Evolutionary conservation across 768 basidiomycete species (phyloP).

Genomic region (Panellus pusillus): DNA sequence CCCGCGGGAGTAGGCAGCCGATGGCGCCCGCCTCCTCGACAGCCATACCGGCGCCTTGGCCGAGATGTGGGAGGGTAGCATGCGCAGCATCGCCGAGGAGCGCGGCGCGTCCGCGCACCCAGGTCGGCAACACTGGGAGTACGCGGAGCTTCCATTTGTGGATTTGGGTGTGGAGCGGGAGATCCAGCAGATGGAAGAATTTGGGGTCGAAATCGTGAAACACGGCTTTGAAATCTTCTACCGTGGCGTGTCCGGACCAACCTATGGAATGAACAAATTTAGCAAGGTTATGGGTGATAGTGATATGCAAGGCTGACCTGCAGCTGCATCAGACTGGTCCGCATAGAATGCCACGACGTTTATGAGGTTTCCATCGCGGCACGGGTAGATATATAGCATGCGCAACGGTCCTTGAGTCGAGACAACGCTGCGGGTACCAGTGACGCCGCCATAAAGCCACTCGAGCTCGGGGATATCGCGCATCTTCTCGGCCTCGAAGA

Average conservation of each 20-base stretch:
- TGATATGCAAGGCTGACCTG: too few species aligned
- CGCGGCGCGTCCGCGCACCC: conserved; percentile 11
- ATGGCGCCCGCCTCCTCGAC: conserved; percentile 22
- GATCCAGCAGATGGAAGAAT: conserved; percentile 15
- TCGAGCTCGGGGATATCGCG: not conserved
- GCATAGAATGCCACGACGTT: conserved; percentile 5
- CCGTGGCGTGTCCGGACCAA: conserved; percentile 1
- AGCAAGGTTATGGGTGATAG: not conserved
- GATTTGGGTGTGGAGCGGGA: not conserved
- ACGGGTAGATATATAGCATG: conserved; percentile 3
- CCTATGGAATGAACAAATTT: not conserved
- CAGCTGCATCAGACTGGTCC: not conserved
- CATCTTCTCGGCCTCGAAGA: conserved; percentile 1
- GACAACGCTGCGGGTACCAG: too few species aligned
- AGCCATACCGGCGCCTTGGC: conserved; percentile 28
- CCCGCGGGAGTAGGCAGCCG: conserved; percentile 6
- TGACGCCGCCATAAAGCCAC: too few species aligned
- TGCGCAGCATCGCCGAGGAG: conserved; percentile 22
- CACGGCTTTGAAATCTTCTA: not conserved
- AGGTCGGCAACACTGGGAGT: conserved; percentile 12
- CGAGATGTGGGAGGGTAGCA: conserved; percentile 25
- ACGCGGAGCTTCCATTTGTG: conserved; percentile 14
- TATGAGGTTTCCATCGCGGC: conserved; percentile 6
- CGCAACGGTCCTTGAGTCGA: not conserved
- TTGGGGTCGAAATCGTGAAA: conserved; percentile 10